Percentiles rank a stretch among this genome's conserved stretches.
These are phyloP conservation scores for Mycena metata DNA, from an alignment of 768 basidiomycete genomes.

Conservation along the genomic window DNA sequence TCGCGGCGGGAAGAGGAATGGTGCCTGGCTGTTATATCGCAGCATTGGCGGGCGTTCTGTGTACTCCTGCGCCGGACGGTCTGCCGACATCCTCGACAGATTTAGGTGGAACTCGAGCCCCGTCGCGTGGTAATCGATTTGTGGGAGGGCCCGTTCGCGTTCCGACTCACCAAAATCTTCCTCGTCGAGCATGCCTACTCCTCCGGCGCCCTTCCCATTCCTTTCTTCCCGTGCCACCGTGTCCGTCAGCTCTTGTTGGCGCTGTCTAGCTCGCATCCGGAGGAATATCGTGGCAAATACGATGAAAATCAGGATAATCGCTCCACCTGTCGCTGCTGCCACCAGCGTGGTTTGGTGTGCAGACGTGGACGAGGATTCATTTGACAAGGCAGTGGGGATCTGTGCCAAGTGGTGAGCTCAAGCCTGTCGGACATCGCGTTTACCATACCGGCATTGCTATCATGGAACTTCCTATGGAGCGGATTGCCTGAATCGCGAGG, in stretches of 20 bases:
- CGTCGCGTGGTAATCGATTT: constrained; percentile 8
- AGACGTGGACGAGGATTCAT: neutral
- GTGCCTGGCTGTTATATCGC: constrained; percentile 10
- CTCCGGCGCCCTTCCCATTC: constrained; percentile 25
- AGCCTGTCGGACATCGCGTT: neutral
- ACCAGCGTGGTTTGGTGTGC: constrained; percentile 15
- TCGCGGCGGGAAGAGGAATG: constrained; percentile 32
- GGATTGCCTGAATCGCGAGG: neutral
- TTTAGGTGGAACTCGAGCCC: constrained; percentile 16
- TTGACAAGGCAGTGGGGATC: constrained; percentile 27
- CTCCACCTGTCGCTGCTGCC: constrained; percentile 29
- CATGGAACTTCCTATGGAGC: neutral
- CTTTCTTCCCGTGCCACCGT: constrained; percentile 18
- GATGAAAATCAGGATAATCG: constrained; percentile 26
- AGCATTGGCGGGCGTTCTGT: neutral
- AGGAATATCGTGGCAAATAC: constrained; percentile 31
- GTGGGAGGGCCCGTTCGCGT: neutral
- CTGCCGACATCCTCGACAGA: neutral
- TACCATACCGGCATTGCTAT: constrained; percentile 24
- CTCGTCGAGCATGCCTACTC: constrained; percentile 31
- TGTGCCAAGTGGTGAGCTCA: neutral
- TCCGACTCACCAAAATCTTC: constrained; percentile 28
- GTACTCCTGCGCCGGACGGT: neutral
- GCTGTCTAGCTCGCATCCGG: constrained; percentile 23
- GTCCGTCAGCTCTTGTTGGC: constrained; percentile 13